A percentile compares a stretch with the other conserved stretches of the same genome.
These are phyloP conservation scores for Polyplosphaeria fusca DNA, from an alignment of 495 filamentous ascomycete species.

Conservation along the genomic window DNA sequence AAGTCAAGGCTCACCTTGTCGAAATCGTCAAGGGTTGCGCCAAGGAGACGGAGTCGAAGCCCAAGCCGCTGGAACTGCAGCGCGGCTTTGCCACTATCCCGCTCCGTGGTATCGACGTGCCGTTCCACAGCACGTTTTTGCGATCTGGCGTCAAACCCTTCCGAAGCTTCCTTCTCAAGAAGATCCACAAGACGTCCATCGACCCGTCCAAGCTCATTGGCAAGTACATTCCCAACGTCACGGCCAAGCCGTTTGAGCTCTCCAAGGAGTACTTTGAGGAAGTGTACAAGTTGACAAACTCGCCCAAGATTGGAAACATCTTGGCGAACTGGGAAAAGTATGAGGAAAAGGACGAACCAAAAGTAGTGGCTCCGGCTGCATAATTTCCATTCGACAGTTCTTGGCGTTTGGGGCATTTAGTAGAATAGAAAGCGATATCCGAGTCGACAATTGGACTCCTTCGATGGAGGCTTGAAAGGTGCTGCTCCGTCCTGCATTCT, in stretches of 20 bases:
- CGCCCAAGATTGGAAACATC: slow-evolving; percentile 83
- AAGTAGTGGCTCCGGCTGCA: slow-evolving; percentile 10
- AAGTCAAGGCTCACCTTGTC: slow-evolving; percentile 78
- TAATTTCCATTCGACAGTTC: slow-evolving; percentile 10
- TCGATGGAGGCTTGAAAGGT: background rate
- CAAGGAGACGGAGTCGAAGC: slow-evolving; percentile 80
- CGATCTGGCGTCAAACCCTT: slow-evolving; percentile 98
- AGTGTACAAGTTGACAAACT: slow-evolving; percentile 89
- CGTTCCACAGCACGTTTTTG: slow-evolving; percentile 98
- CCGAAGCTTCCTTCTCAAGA: slow-evolving; percentile 94
- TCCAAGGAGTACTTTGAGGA: slow-evolving; percentile 99
- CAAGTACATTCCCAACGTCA: slow-evolving; percentile 99
- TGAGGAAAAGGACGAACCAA: slow-evolving; percentile 47
- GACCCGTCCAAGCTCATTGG: slow-evolving; percentile 93
- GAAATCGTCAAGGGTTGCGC: slow-evolving; percentile 83
- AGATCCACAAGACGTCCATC: slow-evolving; percentile 97
- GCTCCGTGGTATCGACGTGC: slow-evolving; percentile 93
- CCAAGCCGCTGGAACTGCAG: slow-evolving; percentile 79
- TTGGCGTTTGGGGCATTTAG: no score
- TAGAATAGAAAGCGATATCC: slow-evolving; percentile 19
- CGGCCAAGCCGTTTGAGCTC: slow-evolving; percentile 88
- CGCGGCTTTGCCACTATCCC: slow-evolving; percentile 97
- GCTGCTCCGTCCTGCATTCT: background rate
- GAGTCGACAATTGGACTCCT: background rate
- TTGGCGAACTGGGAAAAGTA: slow-evolving; percentile 80